Evolutionary conservation across 371 early-diverging fungal genomes (phyloP), one percentile per base, ranked within the genome.

Genomic region (Lichtheimia ornata): DNA sequence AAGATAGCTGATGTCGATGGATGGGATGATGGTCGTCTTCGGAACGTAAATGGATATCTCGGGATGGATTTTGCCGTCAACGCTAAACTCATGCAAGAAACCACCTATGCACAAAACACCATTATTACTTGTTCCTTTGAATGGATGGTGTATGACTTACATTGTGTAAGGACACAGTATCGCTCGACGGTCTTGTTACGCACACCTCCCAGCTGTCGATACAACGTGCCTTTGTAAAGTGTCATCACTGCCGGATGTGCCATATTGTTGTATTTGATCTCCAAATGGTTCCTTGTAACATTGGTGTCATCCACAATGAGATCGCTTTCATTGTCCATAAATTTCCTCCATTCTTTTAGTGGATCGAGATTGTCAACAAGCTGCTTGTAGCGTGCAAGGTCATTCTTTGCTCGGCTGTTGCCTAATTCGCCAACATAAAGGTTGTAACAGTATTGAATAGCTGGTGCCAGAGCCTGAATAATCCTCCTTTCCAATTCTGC

Each of bases 201-300:
- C 4, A 74, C 75, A 15, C 62, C 47, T 15, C 56, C 56, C n/a
- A 30, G 22, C 2, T 70, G 65, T 9, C 76, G 68, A n/a, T 42
- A 40, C 60, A 76, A 53, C n/a, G 52, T 72, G 4, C 81, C 81
- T 49, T 72, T 74, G 15, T 62, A 42, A 9, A 81, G 43, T 3
- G 76, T 74, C 66, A 72, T 64, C 0, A 78, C 81, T 9, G 64
- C 44, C 0, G 74, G 76, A 57, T 81, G 70, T 9, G 58, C 56
- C 41, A 72, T 77, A 59, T 77, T 77, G 15, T 65, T 63, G 61
- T 77, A 81, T 11, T 74, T 66, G 30, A 81, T 76, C 12, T 64
- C 60, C 17, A 66, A 63, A 13, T 73, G 76, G 28, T 77, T 60
- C 30, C 73, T 73, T 2, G 51, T 12, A 5, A 57, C 51, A 6